Evolutionary conservation across 345 rosid genomes (phyloP).

Genomic region (Durio zibethinus): DNA sequence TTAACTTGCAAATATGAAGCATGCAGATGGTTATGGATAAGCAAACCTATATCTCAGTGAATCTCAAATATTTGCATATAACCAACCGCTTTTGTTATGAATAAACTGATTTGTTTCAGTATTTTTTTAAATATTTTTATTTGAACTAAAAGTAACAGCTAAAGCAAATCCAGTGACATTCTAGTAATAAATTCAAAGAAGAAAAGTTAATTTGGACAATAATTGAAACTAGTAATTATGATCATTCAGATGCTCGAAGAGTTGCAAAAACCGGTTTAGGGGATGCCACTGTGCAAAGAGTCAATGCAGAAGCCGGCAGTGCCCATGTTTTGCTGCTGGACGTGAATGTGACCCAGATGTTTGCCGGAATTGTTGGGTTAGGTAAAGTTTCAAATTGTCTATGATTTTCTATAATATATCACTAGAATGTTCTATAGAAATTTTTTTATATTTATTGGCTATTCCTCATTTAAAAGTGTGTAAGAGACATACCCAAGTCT

Average conservation of each 20-base stretch:
- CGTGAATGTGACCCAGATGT: slow-evolving; percentile 99
- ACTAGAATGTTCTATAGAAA: background rate
- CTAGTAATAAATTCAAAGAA: background rate
- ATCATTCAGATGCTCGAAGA: slow-evolving; percentile 80
- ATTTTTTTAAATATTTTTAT: background rate
- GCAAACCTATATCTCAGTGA: background rate
- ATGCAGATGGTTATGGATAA: background rate
- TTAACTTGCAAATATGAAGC: slow-evolving; percentile 10
- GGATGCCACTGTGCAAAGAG: slow-evolving; percentile 99
- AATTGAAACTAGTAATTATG: slow-evolving; percentile 13
- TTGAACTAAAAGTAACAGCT: slow-evolving; percentile 4
- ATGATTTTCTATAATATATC: background rate
- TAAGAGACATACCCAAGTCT: background rate
- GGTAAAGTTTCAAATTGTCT: slow-evolving; percentile 40
- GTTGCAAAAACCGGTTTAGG: slow-evolving; percentile 95
- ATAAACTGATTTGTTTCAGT: background rate
- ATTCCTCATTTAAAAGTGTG: background rate
- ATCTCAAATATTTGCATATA: background rate
- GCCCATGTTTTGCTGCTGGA: slow-evolving; percentile 99
- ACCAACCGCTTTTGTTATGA: background rate
- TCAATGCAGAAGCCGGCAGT: slow-evolving; percentile 96
- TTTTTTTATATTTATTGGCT: background rate
- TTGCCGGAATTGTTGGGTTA: slow-evolving; percentile 80
- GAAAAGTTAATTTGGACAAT: background rate
- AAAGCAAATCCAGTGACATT: background rate